Conservation (phyloP, 108 stramenopile genomes). For the Fragilaria crotonensis region DNA sequence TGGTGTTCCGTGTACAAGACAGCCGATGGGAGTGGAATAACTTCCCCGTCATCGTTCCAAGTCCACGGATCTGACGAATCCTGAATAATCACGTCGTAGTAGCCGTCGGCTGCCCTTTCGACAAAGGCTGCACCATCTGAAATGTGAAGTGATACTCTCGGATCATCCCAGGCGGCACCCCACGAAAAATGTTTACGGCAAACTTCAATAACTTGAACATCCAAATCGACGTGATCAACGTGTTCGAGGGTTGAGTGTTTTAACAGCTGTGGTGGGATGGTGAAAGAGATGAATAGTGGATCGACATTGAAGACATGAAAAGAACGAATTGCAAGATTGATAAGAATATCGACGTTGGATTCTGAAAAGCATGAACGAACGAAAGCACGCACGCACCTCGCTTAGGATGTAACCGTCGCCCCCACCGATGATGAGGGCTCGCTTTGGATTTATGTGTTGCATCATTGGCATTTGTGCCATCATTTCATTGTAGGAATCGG, state of each 20-base stretch:
- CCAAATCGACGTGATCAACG: conserved; percentile 82
- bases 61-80: conserved; percentile 72
- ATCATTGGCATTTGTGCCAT: conserved; percentile 77
- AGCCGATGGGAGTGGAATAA: conserved; percentile 47
- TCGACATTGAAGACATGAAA: not conserved
- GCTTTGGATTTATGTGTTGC: conserved; percentile 47
- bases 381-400: conserved; percentile 23
- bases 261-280: conserved; percentile 27
- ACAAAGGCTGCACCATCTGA: conserved; percentile 70
- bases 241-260: conserved; percentile 43
- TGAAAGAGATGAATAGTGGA: not conserved
- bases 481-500: conserved; percentile 82
- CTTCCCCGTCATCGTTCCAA: conserved; percentile 41
- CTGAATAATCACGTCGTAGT: conserved; percentile 77
- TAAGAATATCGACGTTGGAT: no score
- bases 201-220: conserved; percentile 57
- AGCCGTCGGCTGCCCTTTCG: conserved; percentile 16
- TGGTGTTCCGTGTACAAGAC: conserved; percentile 53
- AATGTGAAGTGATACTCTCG: conserved; percentile 52
- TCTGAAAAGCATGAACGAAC: no score
- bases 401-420: conserved; percentile 60
- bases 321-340: no score
- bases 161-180: conserved; percentile 69
- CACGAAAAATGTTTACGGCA: conserved; percentile 58
- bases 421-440: conserved; percentile 65